Percentiles rank a stretch among this genome's conserved stretches.
phyloP scores from a whole-genome alignment of 73 alveolate species.

The Blepharisma japonicum region DNA sequence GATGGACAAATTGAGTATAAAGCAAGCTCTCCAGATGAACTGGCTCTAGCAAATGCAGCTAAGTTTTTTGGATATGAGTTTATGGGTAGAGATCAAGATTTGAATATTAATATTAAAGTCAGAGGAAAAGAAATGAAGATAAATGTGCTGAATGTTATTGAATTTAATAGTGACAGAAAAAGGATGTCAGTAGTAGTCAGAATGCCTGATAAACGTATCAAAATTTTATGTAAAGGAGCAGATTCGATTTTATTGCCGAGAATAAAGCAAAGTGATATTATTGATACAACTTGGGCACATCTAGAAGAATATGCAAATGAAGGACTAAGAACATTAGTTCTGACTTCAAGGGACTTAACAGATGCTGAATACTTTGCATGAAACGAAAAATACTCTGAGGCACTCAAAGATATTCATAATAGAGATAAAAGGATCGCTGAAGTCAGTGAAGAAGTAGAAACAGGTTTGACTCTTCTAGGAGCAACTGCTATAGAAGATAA shows the following conservation, averaged over 20 bases:
- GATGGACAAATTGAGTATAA: slow-evolving; percentile 37
- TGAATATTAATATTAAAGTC: slow-evolving; percentile 45
- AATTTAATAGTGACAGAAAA: slow-evolving; percentile 89
- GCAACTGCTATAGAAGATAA: slow-evolving; percentile 97
- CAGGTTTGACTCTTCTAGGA: slow-evolving; percentile 75
- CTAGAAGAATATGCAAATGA: slow-evolving; percentile 75
- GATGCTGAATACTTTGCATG: slow-evolving; percentile 77
- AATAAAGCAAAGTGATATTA: slow-evolving; percentile 31
- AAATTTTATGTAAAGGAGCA: slow-evolving; percentile 92
- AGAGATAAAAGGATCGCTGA: slow-evolving; percentile 74
- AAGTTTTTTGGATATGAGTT: slow-evolving; percentile 72
- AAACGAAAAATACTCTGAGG: slow-evolving; percentile 69
- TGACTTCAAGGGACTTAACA: slow-evolving; percentile 78
- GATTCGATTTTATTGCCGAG: slow-evolving; percentile 74
- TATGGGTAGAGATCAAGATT: slow-evolving; percentile 75
- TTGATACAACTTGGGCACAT: slow-evolving; percentile 14
- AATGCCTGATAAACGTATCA: slow-evolving; percentile 59
- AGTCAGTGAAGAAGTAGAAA: slow-evolving; percentile 77
- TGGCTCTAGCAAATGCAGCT: slow-evolving; percentile 91
- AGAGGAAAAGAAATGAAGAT: slow-evolving; percentile 35
- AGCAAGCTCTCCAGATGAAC: slow-evolving; percentile 98
- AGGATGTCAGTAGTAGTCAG: slow-evolving; percentile 88
- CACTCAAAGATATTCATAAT: slow-evolving; percentile 61
- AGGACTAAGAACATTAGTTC: slow-evolving; percentile 94
- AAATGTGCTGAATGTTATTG: slow-evolving; percentile 77